Conservation (phyloP, 257 asterid genomes). For the Gentiana straminea region DNA sequence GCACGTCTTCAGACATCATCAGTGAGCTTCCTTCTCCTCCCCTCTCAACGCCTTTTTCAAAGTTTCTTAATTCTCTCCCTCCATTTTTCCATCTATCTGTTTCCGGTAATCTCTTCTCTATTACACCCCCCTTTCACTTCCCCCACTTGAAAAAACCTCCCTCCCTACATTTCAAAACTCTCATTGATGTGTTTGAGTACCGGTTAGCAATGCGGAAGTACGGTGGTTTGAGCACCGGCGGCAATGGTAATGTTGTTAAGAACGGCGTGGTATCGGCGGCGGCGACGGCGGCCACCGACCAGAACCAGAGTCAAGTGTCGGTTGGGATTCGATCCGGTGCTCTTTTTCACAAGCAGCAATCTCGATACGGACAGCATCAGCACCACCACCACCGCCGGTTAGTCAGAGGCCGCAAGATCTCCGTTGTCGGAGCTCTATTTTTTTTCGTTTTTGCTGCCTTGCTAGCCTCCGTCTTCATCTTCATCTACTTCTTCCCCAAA, state of each 20-base stretch:
- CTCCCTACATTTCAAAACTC: too few relatives aligned
- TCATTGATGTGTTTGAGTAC: too few relatives aligned
- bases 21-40: too few relatives aligned
- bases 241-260: slow-evolving; percentile 29
- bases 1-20: too few relatives aligned
- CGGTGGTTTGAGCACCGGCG: slow-evolving; percentile 5
- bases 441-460: slow-evolving; percentile 46
- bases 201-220: slow-evolving; percentile 12
- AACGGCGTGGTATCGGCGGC: slow-evolving; percentile 20
- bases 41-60: too few relatives aligned
- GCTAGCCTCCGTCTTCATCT: slow-evolving; percentile 46
- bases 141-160: too few relatives aligned
- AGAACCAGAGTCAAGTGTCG: slow-evolving; percentile 32
- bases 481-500: slow-evolving; percentile 54
- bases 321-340: slow-evolving; percentile 37
- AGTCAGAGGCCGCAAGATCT: slow-evolving; percentile 55
- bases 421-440: slow-evolving; percentile 43
- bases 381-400: slow-evolving; percentile 69
- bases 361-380: slow-evolving; percentile 15
- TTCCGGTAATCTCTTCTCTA: too few relatives aligned
- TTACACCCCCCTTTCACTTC: too few relatives aligned
- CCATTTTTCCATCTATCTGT: too few relatives aligned
- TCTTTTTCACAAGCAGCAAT: slow-evolving; percentile 29
- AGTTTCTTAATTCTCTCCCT: too few relatives aligned
- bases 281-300: too few relatives aligned